Conservation (phyloP, 805 yeast genomes). For the Tetrapisispora arboricola region DNA sequence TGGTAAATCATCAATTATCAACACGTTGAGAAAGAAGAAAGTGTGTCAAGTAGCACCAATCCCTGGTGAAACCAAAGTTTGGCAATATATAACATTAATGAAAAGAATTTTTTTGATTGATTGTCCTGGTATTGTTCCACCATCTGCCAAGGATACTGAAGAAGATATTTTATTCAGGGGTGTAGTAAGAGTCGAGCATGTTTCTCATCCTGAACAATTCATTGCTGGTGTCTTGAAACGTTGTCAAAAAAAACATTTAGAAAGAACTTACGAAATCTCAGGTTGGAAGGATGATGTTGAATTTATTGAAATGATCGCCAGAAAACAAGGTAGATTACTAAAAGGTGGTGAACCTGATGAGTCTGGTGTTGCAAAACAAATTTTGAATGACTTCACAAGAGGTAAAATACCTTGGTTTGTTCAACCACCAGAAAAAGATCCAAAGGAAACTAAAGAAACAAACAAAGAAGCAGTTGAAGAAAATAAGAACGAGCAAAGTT, state of each 20-base stretch:
- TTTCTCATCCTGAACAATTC: conserved; percentile 88
- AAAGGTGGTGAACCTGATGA: conserved; percentile 99
- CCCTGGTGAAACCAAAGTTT: conserved; percentile 97
- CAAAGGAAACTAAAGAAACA: conserved; percentile 29
- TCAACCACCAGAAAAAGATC: conserved; percentile 75
- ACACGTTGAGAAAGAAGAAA: conserved; percentile 86
- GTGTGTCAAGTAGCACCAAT: conserved; percentile 97
- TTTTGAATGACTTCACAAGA: conserved; percentile 88
- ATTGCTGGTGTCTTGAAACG: conserved; percentile 77
- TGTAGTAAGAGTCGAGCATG: conserved; percentile 98
- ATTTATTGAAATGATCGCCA: conserved; percentile 81
- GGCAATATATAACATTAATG: conserved; percentile 98
- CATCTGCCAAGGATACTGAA: conserved; percentile 78
- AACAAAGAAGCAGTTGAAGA: not conserved
- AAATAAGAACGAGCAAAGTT: not conserved
- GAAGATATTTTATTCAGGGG: conserved; percentile 91
- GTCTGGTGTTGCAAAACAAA: conserved; percentile 79
- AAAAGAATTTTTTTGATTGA: conserved; percentile 90
- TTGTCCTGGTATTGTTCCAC: conserved; percentile 99
- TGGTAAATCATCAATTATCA: conserved; percentile 94
- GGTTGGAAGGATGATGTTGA: conserved; percentile 80
- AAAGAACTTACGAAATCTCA: conserved; percentile 86
- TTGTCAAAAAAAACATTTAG: conserved; percentile 82
- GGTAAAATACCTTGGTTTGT: conserved; percentile 98
- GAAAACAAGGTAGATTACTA: conserved; percentile 83